Conservation (phyloP, 2,329 filamentous ascomycete species). For the Cryphonectria carpinicola region DNA sequence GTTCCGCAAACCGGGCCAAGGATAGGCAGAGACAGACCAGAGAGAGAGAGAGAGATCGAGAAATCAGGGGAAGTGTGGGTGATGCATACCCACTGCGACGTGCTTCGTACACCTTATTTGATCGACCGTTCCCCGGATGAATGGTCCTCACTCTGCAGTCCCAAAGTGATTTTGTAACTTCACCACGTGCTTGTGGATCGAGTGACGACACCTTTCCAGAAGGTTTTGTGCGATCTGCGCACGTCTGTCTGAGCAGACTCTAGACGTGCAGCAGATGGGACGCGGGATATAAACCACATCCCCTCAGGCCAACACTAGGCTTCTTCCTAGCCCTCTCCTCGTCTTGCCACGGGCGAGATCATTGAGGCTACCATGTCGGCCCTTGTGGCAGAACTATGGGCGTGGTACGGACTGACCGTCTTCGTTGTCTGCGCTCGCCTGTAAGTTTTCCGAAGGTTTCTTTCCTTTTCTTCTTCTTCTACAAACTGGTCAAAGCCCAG, state of each 20-base stretch:
- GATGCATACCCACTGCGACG: neutral
- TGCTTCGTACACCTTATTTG: slow-evolving; percentile 13
- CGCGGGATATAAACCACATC: neutral
- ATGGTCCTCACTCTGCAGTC: neutral
- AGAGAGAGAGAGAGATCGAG: neutral
- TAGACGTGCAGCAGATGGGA: neutral
- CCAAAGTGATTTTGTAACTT: neutral
- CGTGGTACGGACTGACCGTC: slow-evolving; percentile 48
- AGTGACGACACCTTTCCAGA: neutral
- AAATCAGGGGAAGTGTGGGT: slow-evolving; percentile 2
- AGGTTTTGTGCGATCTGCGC: slow-evolving; percentile 9
- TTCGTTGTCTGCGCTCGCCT: slow-evolving; percentile 44
- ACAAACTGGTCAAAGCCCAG: neutral
- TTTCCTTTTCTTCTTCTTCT: neutral
- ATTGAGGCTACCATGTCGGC: slow-evolving; percentile 35
- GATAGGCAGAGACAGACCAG: neutral
- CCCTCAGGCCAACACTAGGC: neutral
- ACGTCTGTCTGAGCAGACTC: neutral
- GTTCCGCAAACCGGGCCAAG: neutral
- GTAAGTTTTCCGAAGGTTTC: slow-evolving; percentile 37
- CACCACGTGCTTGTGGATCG: neutral
- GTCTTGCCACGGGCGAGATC: neutral
- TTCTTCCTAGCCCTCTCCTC: neutral
- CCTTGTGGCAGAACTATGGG: slow-evolving; percentile 47
- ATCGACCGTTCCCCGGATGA: neutral